Conservation (phyloP, 495 filamentous ascomycete species). For the Thozetella sp. region DNA sequence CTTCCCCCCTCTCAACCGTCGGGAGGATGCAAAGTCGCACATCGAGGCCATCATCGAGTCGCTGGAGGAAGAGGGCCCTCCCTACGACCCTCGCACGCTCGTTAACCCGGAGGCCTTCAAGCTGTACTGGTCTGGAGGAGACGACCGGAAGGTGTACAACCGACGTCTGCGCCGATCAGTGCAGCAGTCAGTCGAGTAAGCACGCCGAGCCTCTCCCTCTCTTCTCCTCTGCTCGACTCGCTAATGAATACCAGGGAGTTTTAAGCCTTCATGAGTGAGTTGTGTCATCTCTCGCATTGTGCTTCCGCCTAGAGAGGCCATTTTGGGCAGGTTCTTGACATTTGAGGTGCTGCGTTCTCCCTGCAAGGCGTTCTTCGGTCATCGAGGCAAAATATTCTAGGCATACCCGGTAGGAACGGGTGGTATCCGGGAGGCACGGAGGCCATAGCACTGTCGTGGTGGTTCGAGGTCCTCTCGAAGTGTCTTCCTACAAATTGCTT, state of each 20-base stretch:
- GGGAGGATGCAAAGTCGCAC: slow-evolving; percentile 81
- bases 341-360: neutral
- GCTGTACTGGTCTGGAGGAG: slow-evolving; percentile 81
- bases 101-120: slow-evolving; percentile 87
- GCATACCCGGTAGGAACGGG: neutral
- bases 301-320: neutral
- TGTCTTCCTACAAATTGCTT: neutral
- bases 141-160: slow-evolving; percentile 83
- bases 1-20: slow-evolving; percentile 56
- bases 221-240: neutral
- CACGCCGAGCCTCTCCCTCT: neutral
- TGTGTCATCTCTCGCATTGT: neutral
- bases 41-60: slow-evolving; percentile 83
- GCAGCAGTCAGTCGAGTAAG: slow-evolving; percentile 56
- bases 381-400: neutral
- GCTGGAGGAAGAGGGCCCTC: slow-evolving; percentile 82
- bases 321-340: neutral
- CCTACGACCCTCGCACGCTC: slow-evolving; percentile 87
- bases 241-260: slow-evolving; percentile 17
- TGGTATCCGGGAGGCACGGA: neutral
- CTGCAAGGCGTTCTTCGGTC: neutral
- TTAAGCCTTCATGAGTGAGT: slow-evolving; percentile 8
- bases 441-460: neutral
- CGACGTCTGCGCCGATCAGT: slow-evolving; percentile 70
- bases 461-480: neutral